A percentile compares a stretch with the other conserved stretches of the same genome.
Conservation (phyloP, 1,284 basidiomycete genomes). For the Porodaedalea pini region DNA sequence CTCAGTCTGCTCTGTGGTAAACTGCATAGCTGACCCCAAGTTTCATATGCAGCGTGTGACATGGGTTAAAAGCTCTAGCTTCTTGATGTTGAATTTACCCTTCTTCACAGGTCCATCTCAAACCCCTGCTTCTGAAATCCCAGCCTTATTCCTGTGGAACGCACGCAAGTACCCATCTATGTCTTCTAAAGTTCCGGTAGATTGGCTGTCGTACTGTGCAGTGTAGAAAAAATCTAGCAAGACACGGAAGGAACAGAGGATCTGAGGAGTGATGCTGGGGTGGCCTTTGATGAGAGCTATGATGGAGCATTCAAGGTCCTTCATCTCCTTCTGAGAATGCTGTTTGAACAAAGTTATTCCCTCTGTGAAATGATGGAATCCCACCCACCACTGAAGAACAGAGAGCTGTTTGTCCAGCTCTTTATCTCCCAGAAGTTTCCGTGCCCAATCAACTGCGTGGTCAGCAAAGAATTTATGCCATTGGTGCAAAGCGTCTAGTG, state of each 20-base stretch:
- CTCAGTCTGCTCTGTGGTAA: not conserved
- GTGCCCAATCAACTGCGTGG: not conserved
- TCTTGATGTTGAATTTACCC: not conserved
- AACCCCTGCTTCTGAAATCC: not conserved
- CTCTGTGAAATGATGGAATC: too few species aligned
- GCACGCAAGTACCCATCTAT: not conserved
- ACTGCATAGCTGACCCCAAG: not conserved
- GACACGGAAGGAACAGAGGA: not conserved
- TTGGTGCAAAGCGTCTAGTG: not conserved
- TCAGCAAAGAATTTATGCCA: not conserved
- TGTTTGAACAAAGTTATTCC: constrained; percentile 2
- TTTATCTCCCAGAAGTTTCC: not conserved
- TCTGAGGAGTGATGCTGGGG: not conserved
- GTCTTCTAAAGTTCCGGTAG: not conserved
- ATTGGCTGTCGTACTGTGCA: constrained; percentile 1
- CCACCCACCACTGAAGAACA: not conserved
- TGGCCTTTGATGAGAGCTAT: not conserved
- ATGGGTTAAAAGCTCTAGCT: not conserved
- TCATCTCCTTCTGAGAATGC: not conserved
- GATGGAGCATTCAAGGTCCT: not conserved
- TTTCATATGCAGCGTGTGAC: not conserved
- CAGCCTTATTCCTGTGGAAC: not conserved
- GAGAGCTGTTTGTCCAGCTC: not conserved
- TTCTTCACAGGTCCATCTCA: not conserved
- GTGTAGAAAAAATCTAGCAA: not conserved